phyloP scores from a whole-genome alignment of 768 basidiomycete species.

The Termitomyces sp. region DNA sequence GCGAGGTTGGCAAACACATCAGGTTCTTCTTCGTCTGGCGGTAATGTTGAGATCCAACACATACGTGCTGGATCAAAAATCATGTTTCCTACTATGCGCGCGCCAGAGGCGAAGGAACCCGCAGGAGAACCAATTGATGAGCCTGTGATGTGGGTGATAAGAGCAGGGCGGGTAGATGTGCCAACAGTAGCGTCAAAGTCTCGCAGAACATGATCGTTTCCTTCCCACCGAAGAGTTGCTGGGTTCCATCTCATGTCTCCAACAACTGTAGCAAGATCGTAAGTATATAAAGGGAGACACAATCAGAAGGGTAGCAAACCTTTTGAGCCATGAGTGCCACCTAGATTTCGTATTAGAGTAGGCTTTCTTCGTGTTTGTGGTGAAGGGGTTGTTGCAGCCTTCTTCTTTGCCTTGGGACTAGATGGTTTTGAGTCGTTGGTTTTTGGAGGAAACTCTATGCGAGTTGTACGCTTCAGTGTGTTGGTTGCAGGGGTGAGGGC shows the following conservation, averaged over 20 bases:
- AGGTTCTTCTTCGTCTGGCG: conserved; percentile 88
- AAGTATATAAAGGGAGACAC: conserved; percentile 9
- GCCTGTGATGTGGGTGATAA: conserved; percentile 91
- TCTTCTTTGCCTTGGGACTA: conserved; percentile 41
- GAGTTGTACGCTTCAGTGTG: conserved; percentile 54
- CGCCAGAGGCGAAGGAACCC: conserved; percentile 69
- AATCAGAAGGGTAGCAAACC: conserved; percentile 40
- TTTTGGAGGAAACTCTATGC: conserved; percentile 49
- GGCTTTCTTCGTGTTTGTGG: conserved; percentile 66
- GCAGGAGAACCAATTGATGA: conserved; percentile 82
- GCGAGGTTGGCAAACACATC: conserved; percentile 94
- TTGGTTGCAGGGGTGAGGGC: conserved; percentile 44
- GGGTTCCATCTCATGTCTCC: conserved; percentile 99
- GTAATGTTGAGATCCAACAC: conserved; percentile 90
- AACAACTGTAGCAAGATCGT: conserved; percentile 54
- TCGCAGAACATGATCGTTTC: conserved; percentile 87
- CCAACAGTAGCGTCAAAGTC: conserved; percentile 86
- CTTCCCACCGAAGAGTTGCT: conserved; percentile 87
- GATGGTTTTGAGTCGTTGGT: conserved; percentile 25
- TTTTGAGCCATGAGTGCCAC: conserved; percentile 64
- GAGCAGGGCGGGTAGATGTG: conserved; percentile 85
- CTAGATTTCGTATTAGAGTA: conserved; percentile 83
- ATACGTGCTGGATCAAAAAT: conserved; percentile 91
- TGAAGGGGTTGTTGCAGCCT: conserved; percentile 40
- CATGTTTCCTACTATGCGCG: conserved; percentile 96